Evolutionary conservation across 192 early-diverging fungal genomes (phyloP).

Genomic region (Gryganskiella cystojenkinii): DNA sequence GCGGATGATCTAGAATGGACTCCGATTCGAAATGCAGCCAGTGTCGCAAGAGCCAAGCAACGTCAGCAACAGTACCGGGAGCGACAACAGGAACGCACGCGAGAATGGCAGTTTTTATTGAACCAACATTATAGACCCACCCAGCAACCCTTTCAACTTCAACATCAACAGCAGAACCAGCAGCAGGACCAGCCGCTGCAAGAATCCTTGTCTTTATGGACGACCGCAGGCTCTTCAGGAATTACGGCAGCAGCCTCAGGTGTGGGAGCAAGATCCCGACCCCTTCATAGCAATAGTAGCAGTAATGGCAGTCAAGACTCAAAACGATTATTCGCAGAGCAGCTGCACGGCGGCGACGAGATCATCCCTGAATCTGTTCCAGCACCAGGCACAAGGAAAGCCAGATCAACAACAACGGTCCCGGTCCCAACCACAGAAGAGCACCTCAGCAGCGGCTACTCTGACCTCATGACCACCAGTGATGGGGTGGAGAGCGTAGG

Average conservation of each 20-base stretch:
- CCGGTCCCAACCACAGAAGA: not conserved
- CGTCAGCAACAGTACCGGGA: conserved; percentile 45
- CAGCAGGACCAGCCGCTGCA: too few relatives aligned
- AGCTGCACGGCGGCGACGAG: not conserved
- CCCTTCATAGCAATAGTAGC: too few relatives aligned
- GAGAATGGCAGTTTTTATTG: conserved; percentile 46
- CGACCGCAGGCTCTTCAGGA: too few relatives aligned
- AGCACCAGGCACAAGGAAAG: too few relatives aligned
- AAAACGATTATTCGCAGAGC: not conserved
- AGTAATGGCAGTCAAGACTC: too few relatives aligned
- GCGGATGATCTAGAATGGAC: conserved; percentile 38
- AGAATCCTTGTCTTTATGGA: too few relatives aligned
- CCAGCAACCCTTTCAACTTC: too few relatives aligned
- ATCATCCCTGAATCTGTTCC: too few relatives aligned
- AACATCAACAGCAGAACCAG: too few relatives aligned
- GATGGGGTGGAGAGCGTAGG: conserved; percentile 33
- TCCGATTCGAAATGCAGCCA: conserved; percentile 28
- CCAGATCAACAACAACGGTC: too few relatives aligned
- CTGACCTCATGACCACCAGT: conserved; percentile 1
- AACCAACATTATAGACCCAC: conserved; percentile 14
- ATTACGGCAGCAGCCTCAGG: too few relatives aligned
- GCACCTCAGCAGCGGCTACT: not conserved
- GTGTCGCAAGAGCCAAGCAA: conserved; percentile 25
- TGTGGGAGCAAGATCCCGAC: too few relatives aligned
- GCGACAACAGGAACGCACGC: conserved; percentile 38